Percentiles rank a stretch among this genome's conserved stretches.
These are phyloP conservation scores for Solanum etuberosum DNA, from an alignment of 257 asterid genomes.

Conservation along the genomic window DNA sequence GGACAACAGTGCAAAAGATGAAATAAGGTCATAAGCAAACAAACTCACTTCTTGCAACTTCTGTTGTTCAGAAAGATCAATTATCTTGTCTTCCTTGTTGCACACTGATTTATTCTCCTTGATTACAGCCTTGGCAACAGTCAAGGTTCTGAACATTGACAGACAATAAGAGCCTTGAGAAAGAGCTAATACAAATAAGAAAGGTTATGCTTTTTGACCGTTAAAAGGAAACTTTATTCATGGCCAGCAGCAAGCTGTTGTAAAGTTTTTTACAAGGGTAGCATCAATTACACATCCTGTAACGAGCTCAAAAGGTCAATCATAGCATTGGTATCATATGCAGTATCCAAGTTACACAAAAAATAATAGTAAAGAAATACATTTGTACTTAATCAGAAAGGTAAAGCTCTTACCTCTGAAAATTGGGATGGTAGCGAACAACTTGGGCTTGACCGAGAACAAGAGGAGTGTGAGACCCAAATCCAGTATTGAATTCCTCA, in stretches of 20 bases:
- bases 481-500: conserved; percentile 84
- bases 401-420: conserved; percentile 44
- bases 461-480: conserved; percentile 89
- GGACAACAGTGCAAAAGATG: not conserved
- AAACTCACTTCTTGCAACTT: conserved; percentile 74
- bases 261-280: not conserved
- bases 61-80: conserved; percentile 58
- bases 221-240: not conserved
- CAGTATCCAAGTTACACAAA: not conserved
- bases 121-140: conserved; percentile 65
- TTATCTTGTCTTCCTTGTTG: conserved; percentile 55
- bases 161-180: conserved; percentile 13
- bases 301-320: not conserved
- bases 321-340: not conserved
- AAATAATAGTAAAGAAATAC: not conserved
- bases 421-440: conserved; percentile 74
- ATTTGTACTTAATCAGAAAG: not conserved
- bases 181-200: not conserved
- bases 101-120: conserved; percentile 63
- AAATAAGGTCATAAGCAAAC: not conserved
- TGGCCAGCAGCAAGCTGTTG: not conserved
- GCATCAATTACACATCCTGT: not conserved
- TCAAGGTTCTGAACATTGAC: conserved; percentile 45
- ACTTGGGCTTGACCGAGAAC: conserved; percentile 79
- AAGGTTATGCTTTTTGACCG: conserved; percentile 1